A percentile compares a stretch with the other conserved stretches of the same genome.
phyloP scores from a whole-genome alignment of 352 stramenopile species.

The Thalassiosira mediterranea region DNA sequence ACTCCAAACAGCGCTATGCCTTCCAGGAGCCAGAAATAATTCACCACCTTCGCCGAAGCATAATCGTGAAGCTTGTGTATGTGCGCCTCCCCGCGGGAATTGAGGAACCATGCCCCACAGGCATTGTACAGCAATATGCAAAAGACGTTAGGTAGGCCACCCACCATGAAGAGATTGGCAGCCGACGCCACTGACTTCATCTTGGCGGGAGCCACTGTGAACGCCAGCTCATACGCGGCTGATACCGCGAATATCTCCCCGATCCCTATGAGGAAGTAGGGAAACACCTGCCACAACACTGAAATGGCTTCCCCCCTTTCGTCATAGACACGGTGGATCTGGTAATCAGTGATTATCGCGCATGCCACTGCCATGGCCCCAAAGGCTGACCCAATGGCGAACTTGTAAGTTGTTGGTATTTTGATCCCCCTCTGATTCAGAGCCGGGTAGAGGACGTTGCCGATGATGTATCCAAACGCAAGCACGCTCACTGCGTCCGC shows the following conservation, averaged over 20 bases:
- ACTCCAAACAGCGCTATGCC: slow-evolving; percentile 68
- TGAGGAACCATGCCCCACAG: slow-evolving; percentile 73
- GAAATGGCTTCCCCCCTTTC: slow-evolving; percentile 62
- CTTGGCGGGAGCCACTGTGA: slow-evolving; percentile 72
- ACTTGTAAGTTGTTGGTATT: slow-evolving; percentile 81
- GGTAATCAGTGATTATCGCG: slow-evolving; percentile 76
- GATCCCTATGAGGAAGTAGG: slow-evolving; percentile 80
- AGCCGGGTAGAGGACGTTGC: slow-evolving; percentile 71
- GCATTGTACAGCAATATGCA: slow-evolving; percentile 77
- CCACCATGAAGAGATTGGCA: slow-evolving; percentile 82
- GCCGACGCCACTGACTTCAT: slow-evolving; percentile 77
- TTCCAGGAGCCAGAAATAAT: slow-evolving; percentile 81
- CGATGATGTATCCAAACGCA: slow-evolving; percentile 77
- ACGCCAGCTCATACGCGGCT: slow-evolving; percentile 80
- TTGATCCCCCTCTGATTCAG: slow-evolving; percentile 69
- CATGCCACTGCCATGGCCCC: slow-evolving; percentile 68
- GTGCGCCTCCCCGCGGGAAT: slow-evolving; percentile 41
- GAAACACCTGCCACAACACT: slow-evolving; percentile 76
- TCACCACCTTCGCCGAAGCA: slow-evolving; percentile 61
- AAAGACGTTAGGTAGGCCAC: slow-evolving; percentile 78
- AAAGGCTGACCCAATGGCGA: slow-evolving; percentile 75
- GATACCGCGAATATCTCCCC: slow-evolving; percentile 84
- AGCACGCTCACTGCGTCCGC: slow-evolving; percentile 78
- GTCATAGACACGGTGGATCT: slow-evolving; percentile 68
- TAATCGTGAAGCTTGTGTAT: slow-evolving; percentile 77